Evolutionary conservation across 306 rosid genomes (phyloP), one percentile per base, ranked within the genome.

Genomic region (Arachis hypogaea): DNA sequence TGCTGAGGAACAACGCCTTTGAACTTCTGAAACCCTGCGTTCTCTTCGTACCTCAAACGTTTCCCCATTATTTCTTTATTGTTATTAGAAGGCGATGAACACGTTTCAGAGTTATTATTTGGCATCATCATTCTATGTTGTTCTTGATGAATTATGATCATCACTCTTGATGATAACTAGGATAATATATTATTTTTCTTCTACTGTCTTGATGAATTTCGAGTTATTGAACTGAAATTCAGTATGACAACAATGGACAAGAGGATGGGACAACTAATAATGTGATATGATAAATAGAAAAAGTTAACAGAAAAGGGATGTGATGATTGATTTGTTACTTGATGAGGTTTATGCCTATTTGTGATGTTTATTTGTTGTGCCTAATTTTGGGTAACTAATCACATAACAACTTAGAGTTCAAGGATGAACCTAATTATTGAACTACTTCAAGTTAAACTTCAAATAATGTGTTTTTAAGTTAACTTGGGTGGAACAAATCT

Each of bases 1-100:
- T 87, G 91, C 58, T 91, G 97, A 10, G 92, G 87, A 63, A 91
- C 96, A 9, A 93, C 86, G 1, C 97, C 97, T 82, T 91, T 93
- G 73, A 87, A 91, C 77, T 82, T 90, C 8, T 76, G 82, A 5
- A 7, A 12, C 10, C 30, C 38, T 6, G 8, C 69, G 47, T 68
- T 80, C 29, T 11, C 76, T 29, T 68, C 72, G 11, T 56, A n/a
- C 76, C 79, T 81, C 3, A 5, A 61, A 4, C 82, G 74, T 65
- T 81, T 81, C 28, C 28, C 28, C 28, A 22, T 22, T 22, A 22
- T 22, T 22, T 22, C 28, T 22, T 22, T 22, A 22, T 22, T 22
- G 1, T 22, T 22, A 22, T 22, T 22, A 22, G 28, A 22, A 22
- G 28, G 28, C 0, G 28, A 22, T 22, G 28, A 22, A 22, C 28